Percentiles rank a stretch among this genome's conserved stretches.
Conservation (phyloP, 805 yeast species). For the Scheffersomyces coipomensis region DNA sequence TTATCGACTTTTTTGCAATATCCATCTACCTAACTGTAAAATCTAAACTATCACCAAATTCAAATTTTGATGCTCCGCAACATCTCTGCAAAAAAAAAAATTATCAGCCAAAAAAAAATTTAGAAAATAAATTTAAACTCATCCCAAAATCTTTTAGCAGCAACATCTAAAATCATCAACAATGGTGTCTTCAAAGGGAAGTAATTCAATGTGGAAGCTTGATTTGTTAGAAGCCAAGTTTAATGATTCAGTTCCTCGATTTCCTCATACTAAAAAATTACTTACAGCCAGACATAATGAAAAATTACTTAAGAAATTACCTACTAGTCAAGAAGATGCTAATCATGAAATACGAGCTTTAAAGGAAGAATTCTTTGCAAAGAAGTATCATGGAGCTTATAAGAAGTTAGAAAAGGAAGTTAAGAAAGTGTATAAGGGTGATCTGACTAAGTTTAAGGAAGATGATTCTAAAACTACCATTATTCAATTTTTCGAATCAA, state of each 20-base stretch:
- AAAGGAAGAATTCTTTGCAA: conserved; percentile 43
- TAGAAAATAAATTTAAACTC: too few species aligned
- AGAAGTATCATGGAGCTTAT: conserved; percentile 48
- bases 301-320: conserved; percentile 40
- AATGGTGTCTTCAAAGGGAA: conserved; percentile 1
- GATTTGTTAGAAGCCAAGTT: conserved; percentile 56
- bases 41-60: too few species aligned
- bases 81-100: background rate
- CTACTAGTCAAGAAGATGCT: conserved; percentile 43
- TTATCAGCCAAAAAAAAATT: too few species aligned
- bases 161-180: background rate
- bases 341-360: conserved; percentile 41
- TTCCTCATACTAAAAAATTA: conserved; percentile 46
- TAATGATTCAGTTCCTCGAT: conserved; percentile 43
- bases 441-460: conserved; percentile 9
- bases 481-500: conserved; percentile 18
- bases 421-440: conserved; percentile 13
- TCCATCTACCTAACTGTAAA: background rate
- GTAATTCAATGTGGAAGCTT: conserved; percentile 41
- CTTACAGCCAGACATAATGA: conserved; percentile 43
- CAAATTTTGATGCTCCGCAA: too few species aligned
- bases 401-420: conserved; percentile 42
- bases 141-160: background rate
- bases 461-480: conserved; percentile 11
- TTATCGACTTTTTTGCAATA: background rate